Base-by-base conservation (phyloP, 1,284 basidiomycete species). In the Butyriboletus appendiculatus region DNA sequence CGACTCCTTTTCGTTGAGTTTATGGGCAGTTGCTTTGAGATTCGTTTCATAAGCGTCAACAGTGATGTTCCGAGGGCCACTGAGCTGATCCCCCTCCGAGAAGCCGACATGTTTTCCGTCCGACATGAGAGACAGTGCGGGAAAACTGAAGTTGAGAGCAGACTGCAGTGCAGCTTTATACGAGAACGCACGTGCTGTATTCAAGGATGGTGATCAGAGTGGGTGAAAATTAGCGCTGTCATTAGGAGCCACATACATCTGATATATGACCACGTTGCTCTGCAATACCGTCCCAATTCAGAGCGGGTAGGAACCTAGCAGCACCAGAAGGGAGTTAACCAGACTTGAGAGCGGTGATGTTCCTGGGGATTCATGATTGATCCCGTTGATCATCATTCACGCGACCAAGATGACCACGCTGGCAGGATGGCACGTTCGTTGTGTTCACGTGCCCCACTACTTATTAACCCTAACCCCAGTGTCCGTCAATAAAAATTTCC, bases 1-100 rank as follows among this genome's bases (percentile, higher is more conserved):
- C 11, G 61, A 67, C 59, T 81, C 77, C 59, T 70, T 80, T n/a
- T 64, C 56, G 20, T 56, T 59, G 32, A 68, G 58, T 42, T 66
- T 55, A 41, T 71, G 67, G 24, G 56, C 62, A 33, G 58, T 56
- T 44, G 53, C 62, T 48, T 63, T 65, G 38, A 71, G 65, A 40
- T 57, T 33, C 2, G 55, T 39, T 45, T 66, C 70, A 39, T 67
- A 66, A 49, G 61, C 53, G 33, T 55, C 22, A 44, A 68, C 46
- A 26, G 68, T 52, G 51, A 62, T 47, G n/a, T 66, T 61, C 11
- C 40, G 65, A 32, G 47, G 55, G 16, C 22, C 45, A 33, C 18
- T 37, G 24, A 45, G 48, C 43, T 61, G 45, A 22, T 52, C 53
- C 34, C 20, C 57, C 40, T 57, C 53, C 11, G 41, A 44, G 45